Conservation (phyloP, 2,329 filamentous ascomycete species). For the Alternaria hordeiaustralica region DNA sequence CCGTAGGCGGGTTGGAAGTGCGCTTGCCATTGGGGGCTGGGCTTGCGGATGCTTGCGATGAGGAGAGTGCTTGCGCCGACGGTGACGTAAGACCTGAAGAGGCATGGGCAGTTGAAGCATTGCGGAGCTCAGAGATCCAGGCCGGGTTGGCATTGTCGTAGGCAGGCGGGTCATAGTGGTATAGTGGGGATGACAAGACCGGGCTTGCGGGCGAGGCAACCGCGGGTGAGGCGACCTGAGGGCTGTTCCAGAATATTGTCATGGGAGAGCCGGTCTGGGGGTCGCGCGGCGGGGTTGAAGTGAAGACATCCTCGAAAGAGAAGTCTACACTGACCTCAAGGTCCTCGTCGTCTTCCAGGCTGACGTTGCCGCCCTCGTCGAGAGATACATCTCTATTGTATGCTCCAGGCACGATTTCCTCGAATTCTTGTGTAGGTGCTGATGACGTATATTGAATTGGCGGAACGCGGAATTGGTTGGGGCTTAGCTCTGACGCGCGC, state of each 20-base stretch:
- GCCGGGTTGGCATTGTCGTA: neutral
- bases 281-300: conserved; percentile 19
- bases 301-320: conserved; percentile 23
- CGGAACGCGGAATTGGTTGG: neutral
- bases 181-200: neutral
- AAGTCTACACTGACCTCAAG: conserved; percentile 19
- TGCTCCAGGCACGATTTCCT: neutral
- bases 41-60: neutral
- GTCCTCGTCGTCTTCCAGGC: neutral
- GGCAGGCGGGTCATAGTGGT: neutral
- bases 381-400: neutral
- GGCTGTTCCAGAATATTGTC: conserved; percentile 5
- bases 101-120: neutral
- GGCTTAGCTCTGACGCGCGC: neutral
- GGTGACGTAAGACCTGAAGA: neutral
- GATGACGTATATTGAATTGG: neutral
- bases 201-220: neutral
- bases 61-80: neutral
- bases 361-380: conserved; percentile 2
- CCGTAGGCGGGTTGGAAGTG: neutral
- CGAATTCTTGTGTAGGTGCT: neutral
- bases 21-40: neutral
- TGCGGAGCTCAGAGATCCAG: neutral
- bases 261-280: conserved; percentile 15
- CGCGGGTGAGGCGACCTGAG: neutral